phyloP scores from a whole-genome alignment of 495 filamentous ascomycete genomes.

The Sabuloglossum arenarium region DNA sequence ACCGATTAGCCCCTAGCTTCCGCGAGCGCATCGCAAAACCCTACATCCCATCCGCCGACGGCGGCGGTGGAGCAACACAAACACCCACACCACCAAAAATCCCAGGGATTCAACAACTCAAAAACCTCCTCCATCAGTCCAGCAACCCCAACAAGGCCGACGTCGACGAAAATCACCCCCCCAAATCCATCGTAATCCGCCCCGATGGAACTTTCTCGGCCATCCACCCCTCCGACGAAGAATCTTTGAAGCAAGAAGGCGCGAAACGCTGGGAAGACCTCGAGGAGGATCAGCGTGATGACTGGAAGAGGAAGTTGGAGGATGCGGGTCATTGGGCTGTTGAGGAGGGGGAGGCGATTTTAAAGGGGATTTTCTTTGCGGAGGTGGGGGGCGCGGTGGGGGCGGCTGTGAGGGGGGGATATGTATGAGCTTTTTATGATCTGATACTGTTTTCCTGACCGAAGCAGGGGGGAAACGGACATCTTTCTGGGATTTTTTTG shows the following conservation, averaged over 20 bases:
- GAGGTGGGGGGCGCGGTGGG: conserved; percentile 39
- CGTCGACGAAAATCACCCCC: conserved; percentile 6
- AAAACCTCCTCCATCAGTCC: not conserved
- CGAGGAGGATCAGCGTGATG: conserved; percentile 28
- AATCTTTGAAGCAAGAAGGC: conserved; percentile 3
- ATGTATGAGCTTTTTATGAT: no score
- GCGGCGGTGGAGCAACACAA: conserved; percentile 4
- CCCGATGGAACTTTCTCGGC: conserved; percentile 12
- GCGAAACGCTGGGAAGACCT: conserved; percentile 45
- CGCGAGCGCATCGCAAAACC: conserved; percentile 16
- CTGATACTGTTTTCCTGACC: no score
- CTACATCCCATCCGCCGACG: no score
- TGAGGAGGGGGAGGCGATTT: conserved; percentile 48
- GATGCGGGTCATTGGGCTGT: conserved; percentile 53
- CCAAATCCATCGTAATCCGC: conserved; percentile 14
- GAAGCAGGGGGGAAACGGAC: no score
- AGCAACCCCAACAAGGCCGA: no score
- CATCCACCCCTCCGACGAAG: conserved; percentile 24
- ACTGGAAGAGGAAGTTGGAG: conserved; percentile 48
- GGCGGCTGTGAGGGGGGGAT: no score
- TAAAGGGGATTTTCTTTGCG: conserved; percentile 56
- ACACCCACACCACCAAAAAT: not conserved
- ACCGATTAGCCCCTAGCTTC: conserved; percentile 13
- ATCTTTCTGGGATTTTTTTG: no score
- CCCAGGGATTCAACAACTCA: not conserved